Evolutionary conservation across 768 basidiomycete genomes (phyloP).

Genomic region (Leccinum ochraceum): DNA sequence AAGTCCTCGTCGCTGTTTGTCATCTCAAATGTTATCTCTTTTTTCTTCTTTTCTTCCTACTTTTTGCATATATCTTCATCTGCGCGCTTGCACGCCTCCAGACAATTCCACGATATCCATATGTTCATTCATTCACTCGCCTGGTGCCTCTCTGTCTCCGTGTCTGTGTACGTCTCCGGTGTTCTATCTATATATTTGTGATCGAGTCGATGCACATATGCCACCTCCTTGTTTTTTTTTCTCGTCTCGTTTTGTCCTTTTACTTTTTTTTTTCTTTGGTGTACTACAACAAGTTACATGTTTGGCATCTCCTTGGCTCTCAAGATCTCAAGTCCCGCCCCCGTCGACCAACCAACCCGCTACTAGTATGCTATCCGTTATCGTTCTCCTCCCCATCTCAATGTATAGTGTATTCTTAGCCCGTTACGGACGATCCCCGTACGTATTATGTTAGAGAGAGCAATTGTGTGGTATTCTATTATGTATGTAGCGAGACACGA

Average conservation of each 20-base stretch:
- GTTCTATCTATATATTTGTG: neutral
- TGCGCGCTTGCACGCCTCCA: neutral
- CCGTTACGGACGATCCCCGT: neutral
- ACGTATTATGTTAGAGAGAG: neutral
- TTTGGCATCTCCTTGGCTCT: neutral
- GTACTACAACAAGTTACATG: neutral
- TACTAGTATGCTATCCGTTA: neutral
- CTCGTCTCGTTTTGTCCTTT: neutral
- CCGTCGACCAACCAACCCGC: neutral
- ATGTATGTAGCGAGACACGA: no score
- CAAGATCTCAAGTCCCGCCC: neutral
- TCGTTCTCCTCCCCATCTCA: neutral
- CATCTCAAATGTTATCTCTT: neutral
- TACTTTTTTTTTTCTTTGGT: neutral
- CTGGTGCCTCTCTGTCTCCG: neutral
- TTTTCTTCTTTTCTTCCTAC: conserved; percentile 7
- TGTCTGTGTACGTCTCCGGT: neutral
- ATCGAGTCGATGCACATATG: neutral
- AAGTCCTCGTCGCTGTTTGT: neutral
- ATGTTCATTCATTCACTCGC: neutral
- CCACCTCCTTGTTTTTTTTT: neutral
- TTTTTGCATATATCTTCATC: conserved; percentile 6
- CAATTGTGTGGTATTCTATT: neutral
- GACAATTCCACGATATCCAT: neutral
- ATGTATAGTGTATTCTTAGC: neutral